A percentile compares a stretch with the other conserved stretches of the same genome.
Conservation (phyloP, 148 eudicot species). For the Camellia japonica region DNA sequence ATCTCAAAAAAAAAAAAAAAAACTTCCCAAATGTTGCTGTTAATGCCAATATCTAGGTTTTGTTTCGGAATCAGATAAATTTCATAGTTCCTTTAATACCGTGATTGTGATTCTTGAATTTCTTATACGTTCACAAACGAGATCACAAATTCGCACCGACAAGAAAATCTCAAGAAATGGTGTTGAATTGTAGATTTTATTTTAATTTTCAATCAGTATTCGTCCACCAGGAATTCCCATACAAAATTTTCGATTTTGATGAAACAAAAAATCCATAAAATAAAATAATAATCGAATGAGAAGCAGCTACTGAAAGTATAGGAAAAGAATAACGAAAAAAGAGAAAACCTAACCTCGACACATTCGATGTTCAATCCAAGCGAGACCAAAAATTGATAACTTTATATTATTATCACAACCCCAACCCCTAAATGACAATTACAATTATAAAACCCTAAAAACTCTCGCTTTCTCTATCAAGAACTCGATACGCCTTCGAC, state of each 20-base stretch:
- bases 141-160: neutral
- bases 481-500: neutral
- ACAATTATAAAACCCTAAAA: slow-evolving; percentile 7
- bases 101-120: neutral
- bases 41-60: neutral
- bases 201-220: neutral
- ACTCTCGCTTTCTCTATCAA: neutral
- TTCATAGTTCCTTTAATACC: neutral
- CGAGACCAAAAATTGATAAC: neutral
- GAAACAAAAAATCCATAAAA: neutral
- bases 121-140: neutral
- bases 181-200: neutral
- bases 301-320: neutral
- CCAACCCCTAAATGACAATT: neutral
- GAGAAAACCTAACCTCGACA: neutral
- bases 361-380: slow-evolving; percentile 3
- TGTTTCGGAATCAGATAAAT: neutral
- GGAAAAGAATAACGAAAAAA: neutral
- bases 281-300: neutral
- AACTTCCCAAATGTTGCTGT: neutral
- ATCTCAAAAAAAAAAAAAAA: slow-evolving; percentile 2
- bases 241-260: neutral
- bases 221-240: neutral
- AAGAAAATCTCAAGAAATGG: neutral
- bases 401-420: neutral